Percentiles rank a stretch among this genome's conserved stretches.
These are phyloP conservation scores for Metarhizium rileyi DNA, from an alignment of 2,329 filamentous ascomycete species.

Conservation along the genomic window DNA sequence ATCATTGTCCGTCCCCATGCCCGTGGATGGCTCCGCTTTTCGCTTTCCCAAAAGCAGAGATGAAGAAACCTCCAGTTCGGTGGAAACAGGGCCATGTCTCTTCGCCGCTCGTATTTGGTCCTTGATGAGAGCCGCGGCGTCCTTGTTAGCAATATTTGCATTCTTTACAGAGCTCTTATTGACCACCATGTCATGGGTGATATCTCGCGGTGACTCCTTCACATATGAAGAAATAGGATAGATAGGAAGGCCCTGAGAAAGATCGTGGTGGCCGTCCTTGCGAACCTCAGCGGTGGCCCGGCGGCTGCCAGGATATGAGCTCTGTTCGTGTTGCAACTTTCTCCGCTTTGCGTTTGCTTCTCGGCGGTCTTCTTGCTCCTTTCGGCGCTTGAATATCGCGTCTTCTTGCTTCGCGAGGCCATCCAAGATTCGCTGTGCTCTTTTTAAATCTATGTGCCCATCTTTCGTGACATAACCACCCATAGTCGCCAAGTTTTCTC, in stretches of 20 bases:
- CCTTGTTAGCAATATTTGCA: conserved; percentile 82
- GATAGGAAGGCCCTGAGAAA: conserved; percentile 21
- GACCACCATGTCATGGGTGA: conserved; percentile 84
- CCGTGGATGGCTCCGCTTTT: conserved; percentile 45
- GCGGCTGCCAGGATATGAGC: conserved; percentile 11
- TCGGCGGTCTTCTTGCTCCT: conserved; percentile 74
- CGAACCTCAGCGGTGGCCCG: conserved; percentile 7
- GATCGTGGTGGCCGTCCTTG: conserved; percentile 25
- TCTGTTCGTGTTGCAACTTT: conserved; percentile 55
- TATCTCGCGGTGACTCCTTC: conserved; percentile 40
- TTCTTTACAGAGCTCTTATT: conserved; percentile 58
- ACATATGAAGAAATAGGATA: conserved; percentile 39
- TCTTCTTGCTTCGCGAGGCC: conserved; percentile 90
- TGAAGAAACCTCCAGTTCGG: conserved; percentile 27
- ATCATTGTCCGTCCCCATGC: background rate
- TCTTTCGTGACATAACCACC: conserved; percentile 95
- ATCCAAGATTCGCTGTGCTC: conserved; percentile 78
- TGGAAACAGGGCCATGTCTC: background rate
- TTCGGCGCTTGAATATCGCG: conserved; percentile 80
- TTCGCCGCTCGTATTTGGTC: conserved; percentile 54
- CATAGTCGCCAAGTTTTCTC: conserved; percentile 83
- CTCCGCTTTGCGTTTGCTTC: conserved; percentile 72
- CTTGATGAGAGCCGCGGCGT: conserved; percentile 81
- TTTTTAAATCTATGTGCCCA: conserved; percentile 77
- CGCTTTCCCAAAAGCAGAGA: conserved; percentile 62